phyloP scores from a whole-genome alignment of 768 basidiomycete genomes.

The Serendipita sp. region DNA sequence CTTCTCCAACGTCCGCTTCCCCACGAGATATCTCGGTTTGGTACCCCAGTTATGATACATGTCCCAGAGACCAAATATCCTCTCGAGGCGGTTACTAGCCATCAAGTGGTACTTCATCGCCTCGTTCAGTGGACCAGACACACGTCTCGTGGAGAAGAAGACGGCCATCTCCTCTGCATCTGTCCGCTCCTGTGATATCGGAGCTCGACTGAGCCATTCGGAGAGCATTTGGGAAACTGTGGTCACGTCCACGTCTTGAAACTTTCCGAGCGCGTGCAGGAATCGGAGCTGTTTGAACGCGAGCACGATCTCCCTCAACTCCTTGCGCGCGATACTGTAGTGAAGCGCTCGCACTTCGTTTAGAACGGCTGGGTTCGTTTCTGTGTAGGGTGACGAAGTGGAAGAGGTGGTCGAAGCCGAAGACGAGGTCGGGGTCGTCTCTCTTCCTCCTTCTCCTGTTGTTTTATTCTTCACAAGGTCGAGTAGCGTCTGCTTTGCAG shows the following conservation, averaged over 20 bases:
- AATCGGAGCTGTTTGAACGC: background rate
- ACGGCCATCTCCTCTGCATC: conserved; percentile 32
- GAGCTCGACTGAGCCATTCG: background rate
- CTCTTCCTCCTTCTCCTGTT: too few relatives aligned
- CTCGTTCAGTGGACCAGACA: conserved; percentile 32
- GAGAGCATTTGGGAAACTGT: background rate
- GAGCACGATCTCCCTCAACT: background rate
- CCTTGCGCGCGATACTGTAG: background rate
- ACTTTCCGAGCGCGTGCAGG: background rate
- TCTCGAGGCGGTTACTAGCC: conserved; percentile 22
- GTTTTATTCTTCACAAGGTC: too few relatives aligned
- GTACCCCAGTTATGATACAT: conserved; percentile 19
- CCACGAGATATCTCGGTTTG: background rate
- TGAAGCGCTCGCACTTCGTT: background rate
- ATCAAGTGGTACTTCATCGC: conserved; percentile 34
- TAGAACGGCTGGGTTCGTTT: background rate
- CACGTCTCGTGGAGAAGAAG: conserved; percentile 29
- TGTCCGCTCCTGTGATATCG: background rate
- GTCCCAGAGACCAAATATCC: conserved; percentile 32
- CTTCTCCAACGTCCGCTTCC: conserved; percentile 1
- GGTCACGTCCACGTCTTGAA: background rate
- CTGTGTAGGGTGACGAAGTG: background rate
- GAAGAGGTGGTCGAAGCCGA: too few relatives aligned
- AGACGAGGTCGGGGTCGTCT: too few relatives aligned
- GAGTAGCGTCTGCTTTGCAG: too few relatives aligned